Evolutionary conservation across 1,139 yeast genomes (phyloP).

Genomic region (Hemisphaericaspora lyxosophila): DNA sequence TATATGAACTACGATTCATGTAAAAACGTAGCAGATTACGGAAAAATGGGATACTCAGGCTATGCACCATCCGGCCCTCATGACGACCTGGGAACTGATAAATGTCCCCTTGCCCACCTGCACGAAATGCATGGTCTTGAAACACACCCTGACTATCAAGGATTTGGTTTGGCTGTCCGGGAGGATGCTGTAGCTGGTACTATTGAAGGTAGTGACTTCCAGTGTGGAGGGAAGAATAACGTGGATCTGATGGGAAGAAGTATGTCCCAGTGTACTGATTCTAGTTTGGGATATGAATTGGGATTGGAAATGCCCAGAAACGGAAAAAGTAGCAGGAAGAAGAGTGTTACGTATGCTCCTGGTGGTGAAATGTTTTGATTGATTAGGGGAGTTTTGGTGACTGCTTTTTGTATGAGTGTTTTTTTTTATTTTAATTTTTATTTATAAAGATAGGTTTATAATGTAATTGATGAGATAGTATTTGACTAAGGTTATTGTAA

Average conservation of each 20-base stretch:
- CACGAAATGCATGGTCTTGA: background rate
- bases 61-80: constrained; percentile 4
- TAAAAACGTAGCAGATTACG: background rate
- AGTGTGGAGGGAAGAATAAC: constrained; percentile 13
- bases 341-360: constrained; percentile 12
- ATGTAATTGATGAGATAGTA: too few relatives aligned
- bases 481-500: too few relatives aligned
- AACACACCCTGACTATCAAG: constrained; percentile 3
- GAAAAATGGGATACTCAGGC: background rate
- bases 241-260: constrained; percentile 12
- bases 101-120: constrained; percentile 1
- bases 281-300: constrained; percentile 4
- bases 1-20: constrained; percentile 2
- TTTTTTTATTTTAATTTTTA: too few relatives aligned
- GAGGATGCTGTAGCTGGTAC: constrained; percentile 3
- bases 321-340: background rate
- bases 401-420: too few relatives aligned
- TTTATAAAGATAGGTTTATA: too few relatives aligned
- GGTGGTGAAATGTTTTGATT: too few relatives aligned
- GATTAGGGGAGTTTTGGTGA: too few relatives aligned
- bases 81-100: constrained; percentile 1
- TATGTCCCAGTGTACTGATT: constrained; percentile 9
- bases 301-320: background rate
- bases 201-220: constrained; percentile 35
- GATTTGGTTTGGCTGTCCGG: constrained; percentile 1